Evolutionary conservation across 2,329 filamentous ascomycete genomes (phyloP), one percentile per base, ranked within the genome.

Genomic region (Xylariales sp.): DNA sequence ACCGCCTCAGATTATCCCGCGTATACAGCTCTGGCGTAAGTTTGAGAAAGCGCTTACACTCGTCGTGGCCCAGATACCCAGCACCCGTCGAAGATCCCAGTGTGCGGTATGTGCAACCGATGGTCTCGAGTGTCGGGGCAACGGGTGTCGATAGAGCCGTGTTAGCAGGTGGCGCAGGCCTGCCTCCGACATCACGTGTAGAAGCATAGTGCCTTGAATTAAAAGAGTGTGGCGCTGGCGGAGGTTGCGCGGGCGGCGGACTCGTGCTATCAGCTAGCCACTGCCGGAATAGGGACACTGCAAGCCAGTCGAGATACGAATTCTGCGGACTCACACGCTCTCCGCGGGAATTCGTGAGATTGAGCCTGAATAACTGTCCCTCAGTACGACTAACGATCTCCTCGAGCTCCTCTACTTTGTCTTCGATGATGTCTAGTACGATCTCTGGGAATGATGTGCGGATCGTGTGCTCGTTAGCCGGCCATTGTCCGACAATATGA

Each of bases 401-500:
- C 70, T 94, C 91, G 18, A 97, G 85, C 79, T 97, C 94, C 73
- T 97, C 93, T 5, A 96, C 93, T 80, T 97, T 97, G 80, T 97
- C 94, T 79, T 97, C 93, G 69, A 97, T 97, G 43, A 97, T 86
- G 73, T 97, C 94, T 9, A 97, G 84, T 0, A 97, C 93, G 0
- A 87, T 79, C 32, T 91, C 88, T 0, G 94, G 92, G 48, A 97
- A 85, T 36, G 91, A 85, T 68, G 88, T 86, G 65, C 93, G 89
- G 43, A 97, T 87, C 73, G 93, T 93, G 32, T 91, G 88, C 74
- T 94, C 88, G 16, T 91, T 93, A 0, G 88, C 84, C 0, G 95
- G 94, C 95, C 95, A 98, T 78, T 97, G 93, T 3, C 95, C 95
- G 0, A 97, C 94, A 0, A 97, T 93, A 75, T 98, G 95, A 60